Percentiles rank a stretch among this genome's conserved stretches.
Conservation (phyloP, 169 alveolate species). For the Cryptosporidium bovis region DNA sequence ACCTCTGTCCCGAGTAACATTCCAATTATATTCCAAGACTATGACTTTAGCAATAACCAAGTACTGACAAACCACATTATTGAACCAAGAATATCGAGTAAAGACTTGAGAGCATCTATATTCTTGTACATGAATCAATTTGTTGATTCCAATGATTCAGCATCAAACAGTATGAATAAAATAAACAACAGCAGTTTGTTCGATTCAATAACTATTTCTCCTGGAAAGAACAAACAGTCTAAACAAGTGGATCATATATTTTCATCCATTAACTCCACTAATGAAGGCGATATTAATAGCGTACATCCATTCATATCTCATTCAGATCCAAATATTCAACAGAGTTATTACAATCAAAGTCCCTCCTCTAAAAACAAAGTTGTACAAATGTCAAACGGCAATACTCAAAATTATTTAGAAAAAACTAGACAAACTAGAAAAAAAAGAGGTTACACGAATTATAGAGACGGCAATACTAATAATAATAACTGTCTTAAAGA, state of each 20-base stretch:
- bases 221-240: background rate
- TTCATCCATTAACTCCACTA: no score
- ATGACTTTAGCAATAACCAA: background rate
- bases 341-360: no score
- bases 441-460: background rate
- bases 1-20: conserved; percentile 39
- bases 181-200: background rate
- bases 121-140: conserved; percentile 38
- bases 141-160: background rate
- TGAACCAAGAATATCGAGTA: conserved; percentile 33
- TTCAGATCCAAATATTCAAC: no score
- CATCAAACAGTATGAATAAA: no score
- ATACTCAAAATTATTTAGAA: background rate
- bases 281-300: no score
- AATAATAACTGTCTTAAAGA: background rate
- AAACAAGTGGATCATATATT: background rate
- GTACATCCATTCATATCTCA: no score
- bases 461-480: background rate
- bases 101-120: conserved; percentile 10
- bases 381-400: background rate
- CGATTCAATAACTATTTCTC: conserved; percentile 31
- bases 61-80: background rate
- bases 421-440: background rate
- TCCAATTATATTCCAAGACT: conserved; percentile 46
- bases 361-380: background rate